phyloP scores from a whole-genome alignment of 2,329 filamentous ascomycete genomes.

The Sclerotinia sclerotiorum region DNA sequence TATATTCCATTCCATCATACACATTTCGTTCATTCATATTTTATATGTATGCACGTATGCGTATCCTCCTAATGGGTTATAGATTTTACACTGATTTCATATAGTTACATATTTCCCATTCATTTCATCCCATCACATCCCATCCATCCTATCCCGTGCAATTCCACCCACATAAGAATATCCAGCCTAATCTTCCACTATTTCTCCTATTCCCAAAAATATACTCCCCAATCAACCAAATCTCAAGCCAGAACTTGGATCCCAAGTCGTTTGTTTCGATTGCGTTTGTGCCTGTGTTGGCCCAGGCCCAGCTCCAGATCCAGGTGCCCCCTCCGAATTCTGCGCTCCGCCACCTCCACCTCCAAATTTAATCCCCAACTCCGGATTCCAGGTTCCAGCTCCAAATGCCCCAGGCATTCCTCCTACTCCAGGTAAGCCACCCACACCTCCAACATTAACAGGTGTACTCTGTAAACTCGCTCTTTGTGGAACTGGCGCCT shows the following conservation, averaged over 20 bases:
- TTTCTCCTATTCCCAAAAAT: background rate
- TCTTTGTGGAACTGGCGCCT: slow-evolving; percentile 23
- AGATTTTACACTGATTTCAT: no score
- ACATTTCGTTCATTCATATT: no score
- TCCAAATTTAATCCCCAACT: slow-evolving; percentile 77
- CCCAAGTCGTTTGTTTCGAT: slow-evolving; percentile 32
- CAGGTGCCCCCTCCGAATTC: background rate
- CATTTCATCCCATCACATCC: no score
- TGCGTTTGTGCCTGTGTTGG: background rate
- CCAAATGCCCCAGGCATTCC: background rate
- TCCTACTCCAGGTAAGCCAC: background rate
- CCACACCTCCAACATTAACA: slow-evolving; percentile 3
- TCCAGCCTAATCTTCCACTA: background rate
- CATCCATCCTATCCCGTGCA: no score
- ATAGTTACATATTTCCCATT: no score
- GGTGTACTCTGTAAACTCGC: slow-evolving; percentile 43
- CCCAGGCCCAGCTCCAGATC: background rate
- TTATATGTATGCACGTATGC: no score
- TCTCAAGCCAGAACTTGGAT: slow-evolving; percentile 37
- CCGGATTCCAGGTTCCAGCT: slow-evolving; percentile 70
- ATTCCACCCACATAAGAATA: background rate
- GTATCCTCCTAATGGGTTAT: no score
- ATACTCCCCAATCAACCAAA: slow-evolving; percentile 32
- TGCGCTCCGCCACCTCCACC: slow-evolving; percentile 35
- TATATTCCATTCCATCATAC: no score